Percentiles rank a stretch among this genome's conserved stretches.
phyloP scores from a whole-genome alignment of 2,329 filamentous ascomycete species.

The Colletotrichum sojae region DNA sequence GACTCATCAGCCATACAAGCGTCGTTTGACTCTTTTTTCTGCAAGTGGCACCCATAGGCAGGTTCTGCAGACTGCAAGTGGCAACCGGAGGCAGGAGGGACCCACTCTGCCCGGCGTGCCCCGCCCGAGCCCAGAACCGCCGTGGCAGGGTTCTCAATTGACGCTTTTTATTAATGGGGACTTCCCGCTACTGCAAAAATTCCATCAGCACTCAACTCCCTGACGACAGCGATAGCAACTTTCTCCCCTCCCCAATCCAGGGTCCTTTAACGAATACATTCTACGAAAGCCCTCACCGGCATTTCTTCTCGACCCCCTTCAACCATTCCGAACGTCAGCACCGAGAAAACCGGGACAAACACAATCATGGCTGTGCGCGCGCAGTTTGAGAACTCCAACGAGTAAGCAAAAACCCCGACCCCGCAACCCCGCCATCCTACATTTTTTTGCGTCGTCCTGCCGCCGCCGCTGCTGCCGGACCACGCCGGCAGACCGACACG shows the following conservation, averaged over 20 bases:
- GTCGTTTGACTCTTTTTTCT: slow-evolving; percentile 19
- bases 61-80: too few species aligned
- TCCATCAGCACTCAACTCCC: slow-evolving; percentile 36
- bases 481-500: too few species aligned
- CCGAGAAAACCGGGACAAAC: slow-evolving; percentile 20
- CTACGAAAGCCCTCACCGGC: slow-evolving; percentile 5
- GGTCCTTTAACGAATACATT: background rate
- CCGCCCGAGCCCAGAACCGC: slow-evolving; percentile 23
- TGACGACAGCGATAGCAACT: slow-evolving; percentile 18
- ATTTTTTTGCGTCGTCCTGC: slow-evolving; percentile 3
- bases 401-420: slow-evolving; percentile 69
- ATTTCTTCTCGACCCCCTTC: background rate
- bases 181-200: slow-evolving; percentile 40
- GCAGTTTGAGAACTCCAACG: slow-evolving; percentile 92
- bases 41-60: too few species aligned
- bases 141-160: slow-evolving; percentile 18
- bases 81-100: slow-evolving; percentile 9
- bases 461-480: background rate
- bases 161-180: slow-evolving; percentile 40
- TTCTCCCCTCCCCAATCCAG: background rate
- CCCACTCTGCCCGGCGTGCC: slow-evolving; percentile 34
- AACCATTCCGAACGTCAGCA: slow-evolving; percentile 9
- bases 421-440: slow-evolving; percentile 41
- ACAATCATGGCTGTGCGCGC: slow-evolving; percentile 76
- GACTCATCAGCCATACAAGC: slow-evolving; percentile 37